These are phyloP conservation scores for Lactarius tabidus DNA, from an alignment of 768 basidiomycete genomes.

Conservation along the genomic window DNA sequence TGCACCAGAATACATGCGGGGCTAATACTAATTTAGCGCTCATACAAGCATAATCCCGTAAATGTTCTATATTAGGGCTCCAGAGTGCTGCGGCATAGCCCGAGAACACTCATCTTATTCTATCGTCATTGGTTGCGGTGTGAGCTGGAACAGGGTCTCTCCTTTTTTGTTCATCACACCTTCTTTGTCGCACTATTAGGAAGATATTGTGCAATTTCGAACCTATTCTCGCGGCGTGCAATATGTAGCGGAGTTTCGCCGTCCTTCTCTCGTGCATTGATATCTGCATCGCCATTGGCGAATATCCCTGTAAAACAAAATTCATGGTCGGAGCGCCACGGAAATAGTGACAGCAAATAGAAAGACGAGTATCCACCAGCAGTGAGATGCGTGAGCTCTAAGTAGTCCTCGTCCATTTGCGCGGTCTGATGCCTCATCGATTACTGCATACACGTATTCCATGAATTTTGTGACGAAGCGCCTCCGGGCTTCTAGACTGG, in stretches of 20 bases:
- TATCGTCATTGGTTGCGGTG: background rate
- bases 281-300: background rate
- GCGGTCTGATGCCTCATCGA: no score
- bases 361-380: background rate
- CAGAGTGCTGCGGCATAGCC: no score
- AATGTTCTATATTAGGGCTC: no score
- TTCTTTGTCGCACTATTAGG: background rate
- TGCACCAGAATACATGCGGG: no score
- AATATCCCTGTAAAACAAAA: background rate
- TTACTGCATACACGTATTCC: no score
- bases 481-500: no score
- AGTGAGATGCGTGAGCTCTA: no score
- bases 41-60: no score
- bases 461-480: no score
- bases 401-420: no score
- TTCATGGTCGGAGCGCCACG: background rate
- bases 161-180: background rate
- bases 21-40: no score
- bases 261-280: background rate
- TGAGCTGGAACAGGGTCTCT: background rate
- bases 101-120: no score
- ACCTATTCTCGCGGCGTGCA: background rate
- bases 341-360: background rate
- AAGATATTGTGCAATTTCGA: background rate
- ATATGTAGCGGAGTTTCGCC: background rate